Percentiles rank a stretch among this genome's conserved stretches.
Conservation (phyloP, 331 rosid species). For the Ulmus americana region DNA sequence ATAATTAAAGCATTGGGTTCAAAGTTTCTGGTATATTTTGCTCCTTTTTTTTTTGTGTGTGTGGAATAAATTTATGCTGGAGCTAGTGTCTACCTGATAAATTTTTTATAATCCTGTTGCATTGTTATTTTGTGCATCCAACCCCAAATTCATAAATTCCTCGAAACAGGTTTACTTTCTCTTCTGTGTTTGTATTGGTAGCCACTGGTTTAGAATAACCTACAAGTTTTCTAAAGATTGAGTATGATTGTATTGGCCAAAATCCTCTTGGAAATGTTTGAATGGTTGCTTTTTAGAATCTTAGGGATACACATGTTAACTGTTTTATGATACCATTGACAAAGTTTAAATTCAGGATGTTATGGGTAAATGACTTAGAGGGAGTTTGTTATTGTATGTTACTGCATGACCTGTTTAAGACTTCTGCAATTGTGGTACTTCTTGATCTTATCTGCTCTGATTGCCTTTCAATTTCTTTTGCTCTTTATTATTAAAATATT, state of each 20-base stretch:
- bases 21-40: conserved; percentile 2
- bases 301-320: background rate
- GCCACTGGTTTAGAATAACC: too few species aligned
- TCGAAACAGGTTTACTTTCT: too few species aligned
- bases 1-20: conserved; percentile 8
- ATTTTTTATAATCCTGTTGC: background rate
- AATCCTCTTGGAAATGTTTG: background rate
- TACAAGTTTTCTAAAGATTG: too few species aligned
- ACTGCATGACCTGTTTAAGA: background rate
- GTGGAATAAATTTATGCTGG: background rate
- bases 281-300: background rate
- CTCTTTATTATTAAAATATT: background rate
- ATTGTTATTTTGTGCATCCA: background rate
- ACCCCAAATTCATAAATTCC: background rate
- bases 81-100: conserved; percentile 1
- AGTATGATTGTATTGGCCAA: too few species aligned
- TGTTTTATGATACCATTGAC: background rate
- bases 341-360: background rate
- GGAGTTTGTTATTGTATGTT: background rate
- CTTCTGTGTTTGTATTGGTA: too few species aligned
- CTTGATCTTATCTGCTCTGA: conserved; percentile 7
- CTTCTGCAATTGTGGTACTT: background rate
- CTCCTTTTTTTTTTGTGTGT: background rate
- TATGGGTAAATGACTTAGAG: background rate
- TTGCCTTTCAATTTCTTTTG: conserved; percentile 11